Evolutionary conservation across 2,329 filamentous ascomycete species (phyloP).

Genomic region (Fusarium mangiferae): DNA sequence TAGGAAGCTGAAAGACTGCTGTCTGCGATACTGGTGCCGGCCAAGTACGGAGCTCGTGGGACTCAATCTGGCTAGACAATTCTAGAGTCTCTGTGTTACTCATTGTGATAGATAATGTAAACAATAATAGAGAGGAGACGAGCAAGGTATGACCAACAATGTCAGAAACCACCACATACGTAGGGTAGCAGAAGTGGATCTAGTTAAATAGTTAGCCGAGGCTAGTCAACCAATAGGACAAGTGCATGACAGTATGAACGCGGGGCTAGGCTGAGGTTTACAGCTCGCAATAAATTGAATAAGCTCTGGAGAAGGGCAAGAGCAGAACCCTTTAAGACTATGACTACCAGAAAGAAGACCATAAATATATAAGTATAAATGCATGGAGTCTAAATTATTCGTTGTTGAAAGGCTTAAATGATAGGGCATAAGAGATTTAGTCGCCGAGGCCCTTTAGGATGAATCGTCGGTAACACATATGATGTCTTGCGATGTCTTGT

Average conservation of each 20-base stretch:
- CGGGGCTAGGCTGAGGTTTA: not conserved
- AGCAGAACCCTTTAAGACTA: too few relatives aligned
- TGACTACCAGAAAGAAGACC: too few relatives aligned
- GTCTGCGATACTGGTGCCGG: not conserved
- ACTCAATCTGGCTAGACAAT: not conserved
- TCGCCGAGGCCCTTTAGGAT: too few relatives aligned
- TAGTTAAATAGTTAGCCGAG: not conserved
- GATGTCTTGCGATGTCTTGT: too few relatives aligned
- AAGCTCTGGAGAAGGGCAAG: too few relatives aligned
- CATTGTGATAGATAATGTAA: not conserved
- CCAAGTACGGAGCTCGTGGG: not conserved
- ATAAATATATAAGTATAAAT: too few relatives aligned
- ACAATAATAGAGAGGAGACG: not conserved
- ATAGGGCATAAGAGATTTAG: too few relatives aligned
- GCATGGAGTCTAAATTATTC: too few relatives aligned
- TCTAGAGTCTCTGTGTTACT: not conserved
- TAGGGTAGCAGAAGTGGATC: not conserved
- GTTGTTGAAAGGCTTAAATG: too few relatives aligned
- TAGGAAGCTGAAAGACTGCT: not conserved
- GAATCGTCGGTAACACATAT: too few relatives aligned
- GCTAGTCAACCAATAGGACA: not conserved
- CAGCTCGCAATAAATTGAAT: not conserved
- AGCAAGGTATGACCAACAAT: not conserved
- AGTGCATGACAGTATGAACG: accelerated
- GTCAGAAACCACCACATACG: not conserved